Evolutionary conservation across 1,284 basidiomycete species (phyloP), one percentile per base, ranked within the genome.

Genomic region (Heterobasidion parviporum): DNA sequence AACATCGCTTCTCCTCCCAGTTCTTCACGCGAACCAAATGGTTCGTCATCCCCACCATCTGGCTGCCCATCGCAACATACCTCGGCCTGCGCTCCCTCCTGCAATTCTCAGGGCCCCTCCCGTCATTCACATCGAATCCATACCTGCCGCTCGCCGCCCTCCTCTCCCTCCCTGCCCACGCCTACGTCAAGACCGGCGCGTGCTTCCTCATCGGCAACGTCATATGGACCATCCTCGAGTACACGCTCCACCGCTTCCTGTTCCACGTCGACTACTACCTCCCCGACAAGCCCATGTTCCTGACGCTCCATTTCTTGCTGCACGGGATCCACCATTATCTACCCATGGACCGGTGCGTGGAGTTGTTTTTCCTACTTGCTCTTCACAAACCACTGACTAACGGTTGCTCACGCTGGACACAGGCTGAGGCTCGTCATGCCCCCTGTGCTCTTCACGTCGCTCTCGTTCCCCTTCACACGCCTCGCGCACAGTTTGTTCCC

Each of bases 271-370:
- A 99, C 70, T 75, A 85, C n/a, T 69, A 81, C 63, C 80, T 99
- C 14, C 97, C 96, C 6, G 96, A 98, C 70, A 78, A 76, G 56
- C 87, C 89, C 18, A 72, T 77, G 58, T 92, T 89, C 69, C 77
- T 99, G 64, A 85, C 85, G 51, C 69, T 98, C 38, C 96, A 99
- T 71, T 99, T 99, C 74, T 70, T 94, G 64, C 77, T 95, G 65
- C 96, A 99, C 69, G 96, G 97, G 20, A 86, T 99, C 50, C 96
- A 99, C 70, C 96, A 99, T 74, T 99, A 96, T 68, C 76, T 99
- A 56, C 96, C 94, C 15, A 97, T 97, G 94, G 95, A 97, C 68
- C 77, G 83, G 89, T 89, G 65, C 60, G 78, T 66, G 8, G 44
- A 52, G 48, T 8, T 53, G 12, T 38, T 44, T 35, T 8, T 8